A percentile compares a stretch with the other conserved stretches of the same genome.
Evolutionary conservation across 352 stramenopile genomes (phyloP).

Genomic region (Globisporangium takayamanum): DNA sequence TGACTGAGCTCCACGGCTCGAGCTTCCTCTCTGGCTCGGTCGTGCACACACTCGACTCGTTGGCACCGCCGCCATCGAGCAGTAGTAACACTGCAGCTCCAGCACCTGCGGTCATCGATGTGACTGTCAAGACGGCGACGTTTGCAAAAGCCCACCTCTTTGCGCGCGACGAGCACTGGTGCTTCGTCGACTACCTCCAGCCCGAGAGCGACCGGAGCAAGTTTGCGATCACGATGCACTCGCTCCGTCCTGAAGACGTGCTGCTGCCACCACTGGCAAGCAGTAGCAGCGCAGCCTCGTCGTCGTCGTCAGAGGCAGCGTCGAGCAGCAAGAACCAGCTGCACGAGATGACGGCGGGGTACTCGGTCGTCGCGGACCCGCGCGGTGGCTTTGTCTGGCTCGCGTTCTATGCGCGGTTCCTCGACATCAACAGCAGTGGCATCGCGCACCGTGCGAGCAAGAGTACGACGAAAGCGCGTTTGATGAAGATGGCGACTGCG

Average conservation of each 20-base stretch:
- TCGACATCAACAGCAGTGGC: background rate
- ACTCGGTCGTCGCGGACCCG: constrained; percentile 15
- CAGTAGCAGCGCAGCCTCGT: constrained; percentile 8
- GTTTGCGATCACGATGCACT: constrained; percentile 29
- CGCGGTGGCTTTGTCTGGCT: constrained; percentile 17
- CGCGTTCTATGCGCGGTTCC: constrained; percentile 28
- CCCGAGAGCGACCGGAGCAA: background rate
- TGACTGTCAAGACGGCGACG: constrained; percentile 26
- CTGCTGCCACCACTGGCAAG: constrained; percentile 16
- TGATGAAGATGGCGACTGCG: constrained; percentile 22
- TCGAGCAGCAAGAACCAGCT: constrained; percentile 14
- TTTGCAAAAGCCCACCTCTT: constrained; percentile 26
- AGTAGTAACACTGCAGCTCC: background rate
- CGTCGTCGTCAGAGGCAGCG: background rate
- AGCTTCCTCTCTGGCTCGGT: constrained; percentile 23
- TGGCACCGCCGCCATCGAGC: background rate
- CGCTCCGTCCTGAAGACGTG: constrained; percentile 16
- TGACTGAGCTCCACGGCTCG: constrained; percentile 24
- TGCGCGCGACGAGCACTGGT: constrained; percentile 23
- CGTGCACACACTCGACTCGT: constrained; percentile 12
- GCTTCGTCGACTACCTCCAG: constrained; percentile 24
- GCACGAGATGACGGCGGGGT: constrained; percentile 15
- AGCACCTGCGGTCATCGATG: background rate
- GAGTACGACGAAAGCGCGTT: constrained; percentile 16
- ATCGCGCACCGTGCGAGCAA: constrained; percentile 8